A percentile compares a stretch with the other conserved stretches of the same genome.
These are phyloP conservation scores for Cyberlindnera maritima DNA, from an alignment of 805 yeast genomes.

Conservation along the genomic window DNA sequence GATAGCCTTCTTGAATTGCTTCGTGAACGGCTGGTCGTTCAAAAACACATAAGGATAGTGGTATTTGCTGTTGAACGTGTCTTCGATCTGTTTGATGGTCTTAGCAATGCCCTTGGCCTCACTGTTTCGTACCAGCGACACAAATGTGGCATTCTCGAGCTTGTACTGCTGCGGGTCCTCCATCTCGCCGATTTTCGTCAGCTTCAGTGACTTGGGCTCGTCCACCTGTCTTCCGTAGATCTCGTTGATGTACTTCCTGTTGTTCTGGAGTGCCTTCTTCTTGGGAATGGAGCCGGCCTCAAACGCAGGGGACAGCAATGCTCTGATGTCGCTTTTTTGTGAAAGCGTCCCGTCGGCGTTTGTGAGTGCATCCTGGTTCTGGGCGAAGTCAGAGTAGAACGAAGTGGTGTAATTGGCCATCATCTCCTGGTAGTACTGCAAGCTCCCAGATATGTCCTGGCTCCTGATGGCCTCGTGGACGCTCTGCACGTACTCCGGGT, in stretches of 20 bases:
- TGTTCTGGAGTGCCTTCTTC: slow-evolving; percentile 17
- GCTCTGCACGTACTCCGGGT: slow-evolving; percentile 15
- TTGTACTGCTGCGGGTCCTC: slow-evolving; percentile 13
- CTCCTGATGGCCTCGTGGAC: slow-evolving; percentile 9
- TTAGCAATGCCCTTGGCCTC: slow-evolving; percentile 48
- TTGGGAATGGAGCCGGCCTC: slow-evolving; percentile 5
- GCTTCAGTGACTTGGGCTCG: slow-evolving; percentile 28
- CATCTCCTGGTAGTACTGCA: slow-evolving; percentile 20
- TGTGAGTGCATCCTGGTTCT: neutral
- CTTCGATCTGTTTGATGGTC: slow-evolving; percentile 62
- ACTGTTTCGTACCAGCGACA: slow-evolving; percentile 67
- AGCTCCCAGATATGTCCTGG: slow-evolving; percentile 7
- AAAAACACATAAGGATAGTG: slow-evolving; percentile 79
- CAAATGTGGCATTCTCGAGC: slow-evolving; percentile 70
- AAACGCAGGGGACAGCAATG: slow-evolving; percentile 25
- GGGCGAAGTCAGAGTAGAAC: slow-evolving; percentile 14
- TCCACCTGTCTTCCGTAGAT: slow-evolving; percentile 18
- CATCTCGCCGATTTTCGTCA: slow-evolving; percentile 15
- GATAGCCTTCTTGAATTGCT: slow-evolving; percentile 50
- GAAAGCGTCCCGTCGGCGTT: neutral
- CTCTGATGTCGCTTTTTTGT: slow-evolving; percentile 4
- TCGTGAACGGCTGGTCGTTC: slow-evolving; percentile 66
- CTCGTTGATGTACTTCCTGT: slow-evolving; percentile 6
- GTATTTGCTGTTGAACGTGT: slow-evolving; percentile 63
- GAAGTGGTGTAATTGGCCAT: slow-evolving; percentile 23